phyloP scores from a whole-genome alignment of 2,329 filamentous ascomycete species.

The Penicillium capsulatum region DNA sequence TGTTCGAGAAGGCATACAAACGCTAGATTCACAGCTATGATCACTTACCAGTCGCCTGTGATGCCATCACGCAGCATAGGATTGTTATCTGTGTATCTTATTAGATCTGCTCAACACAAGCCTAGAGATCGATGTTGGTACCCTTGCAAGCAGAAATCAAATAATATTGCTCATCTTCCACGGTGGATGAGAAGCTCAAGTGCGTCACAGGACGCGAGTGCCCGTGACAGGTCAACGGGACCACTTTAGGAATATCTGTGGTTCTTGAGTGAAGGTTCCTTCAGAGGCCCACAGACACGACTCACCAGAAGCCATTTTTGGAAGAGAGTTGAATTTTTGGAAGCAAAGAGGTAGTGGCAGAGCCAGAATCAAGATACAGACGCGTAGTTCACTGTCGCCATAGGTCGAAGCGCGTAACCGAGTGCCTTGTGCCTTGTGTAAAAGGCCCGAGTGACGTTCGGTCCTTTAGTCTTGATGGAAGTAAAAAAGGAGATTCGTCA shows the following conservation, averaged over 20 bases:
- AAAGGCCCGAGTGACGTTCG: not conserved
- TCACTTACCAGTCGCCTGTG: constrained; percentile 78
- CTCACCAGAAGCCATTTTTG: constrained; percentile 20
- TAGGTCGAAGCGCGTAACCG: constrained; percentile 4
- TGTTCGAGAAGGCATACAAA: not conserved
- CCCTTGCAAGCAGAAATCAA: constrained; percentile 91
- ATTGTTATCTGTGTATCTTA: constrained; percentile 68
- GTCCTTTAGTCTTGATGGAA: constrained; percentile 19
- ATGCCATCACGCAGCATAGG: constrained; percentile 96
- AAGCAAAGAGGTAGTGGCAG: not conserved
- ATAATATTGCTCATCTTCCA: constrained; percentile 81
- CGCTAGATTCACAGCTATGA: constrained; percentile 2
- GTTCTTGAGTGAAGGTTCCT: not conserved
- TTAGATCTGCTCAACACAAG: constrained; percentile 2
- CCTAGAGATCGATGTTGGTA: constrained; percentile 30
- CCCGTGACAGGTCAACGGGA: constrained; percentile 89
- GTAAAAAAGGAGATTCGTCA: constrained; percentile 38
- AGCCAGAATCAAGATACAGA: no score
- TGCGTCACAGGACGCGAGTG: constrained; percentile 91
- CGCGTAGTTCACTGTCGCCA: not conserved
- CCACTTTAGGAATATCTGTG: constrained; percentile 55
- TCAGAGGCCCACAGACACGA: not conserved
- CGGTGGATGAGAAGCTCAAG: constrained; percentile 78
- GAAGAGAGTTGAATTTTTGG: no score
- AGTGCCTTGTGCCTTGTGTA: constrained; percentile 5